Percentiles rank a stretch among this genome's conserved stretches.
Conservation (phyloP, 805 yeast species). For the Nakazawaea populi region DNA sequence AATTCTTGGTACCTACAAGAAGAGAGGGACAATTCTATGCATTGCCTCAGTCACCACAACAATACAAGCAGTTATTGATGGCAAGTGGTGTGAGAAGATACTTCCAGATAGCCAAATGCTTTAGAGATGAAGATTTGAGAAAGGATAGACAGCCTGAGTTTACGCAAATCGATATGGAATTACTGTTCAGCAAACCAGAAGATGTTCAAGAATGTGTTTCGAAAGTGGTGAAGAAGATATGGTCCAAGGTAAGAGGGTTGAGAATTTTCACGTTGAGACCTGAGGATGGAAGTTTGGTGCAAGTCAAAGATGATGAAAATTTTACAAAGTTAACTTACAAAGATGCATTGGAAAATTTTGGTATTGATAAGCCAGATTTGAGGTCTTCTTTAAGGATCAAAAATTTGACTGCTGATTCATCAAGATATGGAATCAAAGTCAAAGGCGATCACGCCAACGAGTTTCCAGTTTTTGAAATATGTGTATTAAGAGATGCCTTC, state of each 20-base stretch:
- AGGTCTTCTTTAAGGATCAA: constrained; percentile 51
- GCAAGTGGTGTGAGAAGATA: constrained; percentile 86
- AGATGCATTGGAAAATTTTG: constrained; percentile 68
- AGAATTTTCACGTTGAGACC: constrained; percentile 30
- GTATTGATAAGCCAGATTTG: constrained; percentile 93
- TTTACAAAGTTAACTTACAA: constrained; percentile 51
- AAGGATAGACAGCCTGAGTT: constrained; percentile 97
- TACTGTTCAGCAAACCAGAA: constrained; percentile 69
- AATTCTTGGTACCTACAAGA: constrained; percentile 90
- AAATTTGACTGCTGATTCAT: constrained; percentile 19
- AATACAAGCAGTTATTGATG: constrained; percentile 90
- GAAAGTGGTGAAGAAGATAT: constrained; percentile 44
- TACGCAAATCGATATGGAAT: constrained; percentile 94
- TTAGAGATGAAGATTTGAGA: constrained; percentile 92
- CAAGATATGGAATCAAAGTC: constrained; percentile 26
- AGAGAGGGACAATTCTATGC: constrained; percentile 64
- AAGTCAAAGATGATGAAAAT: constrained; percentile 16
- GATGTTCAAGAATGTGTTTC: constrained; percentile 68
- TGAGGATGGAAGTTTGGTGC: constrained; percentile 25
- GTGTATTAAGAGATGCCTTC: constrained; percentile 52
- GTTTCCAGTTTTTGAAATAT: constrained; percentile 71
- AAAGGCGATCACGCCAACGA: constrained; percentile 25
- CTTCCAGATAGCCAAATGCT: constrained; percentile 90
- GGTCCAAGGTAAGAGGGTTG: constrained; percentile 41
- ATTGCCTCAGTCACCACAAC: constrained; percentile 96